Percentiles rank a stretch among this genome's conserved stretches.
These are phyloP conservation scores for Lepidopterella palustris DNA, from an alignment of 495 filamentous ascomycete species.

Conservation along the genomic window DNA sequence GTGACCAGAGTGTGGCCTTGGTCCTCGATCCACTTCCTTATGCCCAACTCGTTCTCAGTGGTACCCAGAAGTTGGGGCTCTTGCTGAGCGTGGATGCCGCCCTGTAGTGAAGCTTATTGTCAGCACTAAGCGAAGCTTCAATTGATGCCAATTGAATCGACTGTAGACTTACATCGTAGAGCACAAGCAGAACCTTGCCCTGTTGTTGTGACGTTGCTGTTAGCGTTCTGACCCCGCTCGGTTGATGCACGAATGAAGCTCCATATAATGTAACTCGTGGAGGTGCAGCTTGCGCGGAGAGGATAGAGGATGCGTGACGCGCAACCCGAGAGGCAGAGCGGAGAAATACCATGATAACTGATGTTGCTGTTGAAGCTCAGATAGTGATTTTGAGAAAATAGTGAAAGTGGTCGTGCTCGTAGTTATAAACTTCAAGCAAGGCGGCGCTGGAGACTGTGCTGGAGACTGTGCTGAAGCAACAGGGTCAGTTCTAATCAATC, in stretches of 20 bases:
- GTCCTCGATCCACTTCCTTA: conserved; percentile 94
- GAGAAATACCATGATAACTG: conserved; percentile 63
- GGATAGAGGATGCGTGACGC: conserved; percentile 52
- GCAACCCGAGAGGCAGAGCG: conserved; percentile 53
- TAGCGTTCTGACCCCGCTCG: conserved; percentile 45
- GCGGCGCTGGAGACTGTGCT: not conserved
- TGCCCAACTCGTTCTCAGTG: conserved; percentile 94
- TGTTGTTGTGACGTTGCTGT: conserved; percentile 51
- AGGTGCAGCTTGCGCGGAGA: conserved; percentile 42
- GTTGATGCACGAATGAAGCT: conserved; percentile 31
- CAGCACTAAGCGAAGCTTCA: not conserved
- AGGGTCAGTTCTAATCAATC: not conserved
- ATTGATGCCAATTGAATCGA: not conserved
- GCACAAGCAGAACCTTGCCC: conserved; percentile 68
- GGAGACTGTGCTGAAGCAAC: conserved; percentile 8
- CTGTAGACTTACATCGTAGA: conserved; percentile 61
- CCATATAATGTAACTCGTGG: conserved; percentile 33
- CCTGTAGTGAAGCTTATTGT: conserved; percentile 42
- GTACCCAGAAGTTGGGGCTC: conserved; percentile 86
- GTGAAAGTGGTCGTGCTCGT: conserved; percentile 15
- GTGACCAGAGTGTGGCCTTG: conserved; percentile 93
- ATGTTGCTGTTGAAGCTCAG: conserved; percentile 5
- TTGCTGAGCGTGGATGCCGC: conserved; percentile 61
- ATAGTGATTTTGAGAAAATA: not conserved
- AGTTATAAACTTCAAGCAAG: conserved; percentile 2